Percentiles rank a stretch among this genome's conserved stretches.
These are phyloP conservation scores for Lachnellula hyalina DNA, from an alignment of 2,329 filamentous ascomycete genomes.

Conservation along the genomic window DNA sequence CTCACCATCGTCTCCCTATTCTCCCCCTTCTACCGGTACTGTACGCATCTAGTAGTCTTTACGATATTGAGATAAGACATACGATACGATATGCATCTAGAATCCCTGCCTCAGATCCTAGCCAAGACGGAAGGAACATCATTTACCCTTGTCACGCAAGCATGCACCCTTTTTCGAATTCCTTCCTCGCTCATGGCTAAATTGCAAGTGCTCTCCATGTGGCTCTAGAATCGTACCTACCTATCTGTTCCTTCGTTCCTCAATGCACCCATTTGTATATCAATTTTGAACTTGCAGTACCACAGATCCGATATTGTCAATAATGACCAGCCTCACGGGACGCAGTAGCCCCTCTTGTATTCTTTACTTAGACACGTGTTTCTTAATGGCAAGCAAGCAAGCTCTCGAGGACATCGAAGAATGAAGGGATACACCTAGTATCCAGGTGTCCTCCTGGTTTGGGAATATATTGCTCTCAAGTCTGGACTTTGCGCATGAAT, in stretches of 20 bases:
- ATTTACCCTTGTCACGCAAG: too few relatives aligned
- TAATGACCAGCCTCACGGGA: too few relatives aligned
- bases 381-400: too few relatives aligned
- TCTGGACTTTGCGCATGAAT: not conserved
- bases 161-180: too few relatives aligned
- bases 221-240: not conserved
- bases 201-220: too few relatives aligned
- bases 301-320: too few relatives aligned
- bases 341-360: too few relatives aligned
- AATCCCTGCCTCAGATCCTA: not conserved
- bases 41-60: not conserved
- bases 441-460: not conserved
- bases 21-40: not conserved
- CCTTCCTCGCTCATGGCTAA: too few relatives aligned
- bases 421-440: too few relatives aligned
- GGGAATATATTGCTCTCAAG: not conserved
- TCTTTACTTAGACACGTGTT: too few relatives aligned
- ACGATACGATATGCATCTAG: not conserved
- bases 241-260: not conserved
- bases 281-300: too few relatives aligned
- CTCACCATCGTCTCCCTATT: not conserved
- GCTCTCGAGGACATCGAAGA: not conserved
- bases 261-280: not conserved
- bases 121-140: too few relatives aligned
- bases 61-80: not conserved